A percentile compares a stretch with the other conserved stretches of the same genome.
These are phyloP conservation scores for Camellia sinensis DNA, from an alignment of 148 eudicot species.

Conservation along the genomic window DNA sequence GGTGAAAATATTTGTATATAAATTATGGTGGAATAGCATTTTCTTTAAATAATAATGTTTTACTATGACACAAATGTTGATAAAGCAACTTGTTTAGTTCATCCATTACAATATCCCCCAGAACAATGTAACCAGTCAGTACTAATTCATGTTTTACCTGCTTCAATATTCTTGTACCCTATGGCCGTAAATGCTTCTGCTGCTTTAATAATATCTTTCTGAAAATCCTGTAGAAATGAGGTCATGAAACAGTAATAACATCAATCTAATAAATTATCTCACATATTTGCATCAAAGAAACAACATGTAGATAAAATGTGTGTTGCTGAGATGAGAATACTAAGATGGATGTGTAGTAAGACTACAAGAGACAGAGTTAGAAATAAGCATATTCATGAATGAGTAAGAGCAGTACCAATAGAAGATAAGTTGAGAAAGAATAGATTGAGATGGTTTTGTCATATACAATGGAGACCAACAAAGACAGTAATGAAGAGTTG, in stretches of 20 bases:
- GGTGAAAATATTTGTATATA: no score
- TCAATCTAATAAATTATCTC: background rate
- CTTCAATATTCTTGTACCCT: conserved; percentile 79
- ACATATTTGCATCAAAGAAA: background rate
- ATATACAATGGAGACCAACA: no score
- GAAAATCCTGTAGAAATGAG: conserved; percentile 72
- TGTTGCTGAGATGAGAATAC: no score
- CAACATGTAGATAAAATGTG: background rate
- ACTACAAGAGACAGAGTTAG: no score
- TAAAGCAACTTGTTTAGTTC: background rate
- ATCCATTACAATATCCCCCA: background rate
- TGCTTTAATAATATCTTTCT: conserved; percentile 83
- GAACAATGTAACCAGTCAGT: background rate
- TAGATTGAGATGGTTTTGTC: no score
- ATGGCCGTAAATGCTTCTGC: conserved; percentile 82
- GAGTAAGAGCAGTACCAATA: no score
- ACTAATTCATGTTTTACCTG: conserved; percentile 45
- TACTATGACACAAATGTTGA: background rate
- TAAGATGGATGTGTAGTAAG: no score
- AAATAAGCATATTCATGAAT: no score
- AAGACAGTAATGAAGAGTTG: no score
- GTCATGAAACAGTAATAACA: background rate
- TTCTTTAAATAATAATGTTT: no score
- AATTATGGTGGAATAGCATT: no score
- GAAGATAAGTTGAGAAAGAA: no score